Evolutionary conservation across 495 filamentous ascomycete species (phyloP), one percentile per base, ranked within the genome.

Genomic region (Oidiodendron maius): DNA sequence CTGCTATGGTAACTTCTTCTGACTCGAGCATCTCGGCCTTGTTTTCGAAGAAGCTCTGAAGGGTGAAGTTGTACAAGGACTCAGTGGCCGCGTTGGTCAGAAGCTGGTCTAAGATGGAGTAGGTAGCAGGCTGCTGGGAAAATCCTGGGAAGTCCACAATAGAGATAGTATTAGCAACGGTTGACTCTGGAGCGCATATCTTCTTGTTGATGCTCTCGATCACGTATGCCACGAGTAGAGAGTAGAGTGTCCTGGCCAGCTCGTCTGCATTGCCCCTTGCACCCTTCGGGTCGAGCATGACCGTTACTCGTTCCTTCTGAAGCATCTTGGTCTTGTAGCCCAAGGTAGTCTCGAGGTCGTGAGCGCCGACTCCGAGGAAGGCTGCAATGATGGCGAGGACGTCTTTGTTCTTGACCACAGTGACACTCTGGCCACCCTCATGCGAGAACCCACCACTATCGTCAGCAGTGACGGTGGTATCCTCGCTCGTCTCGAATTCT

Each of bases 111-210:
- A 98, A 74, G 1, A 81, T 78, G 3, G 88, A 95, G 6, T 86
- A 84, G 2, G 91, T 96, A 0, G 89, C 76, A 23, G 81, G 73
- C 28, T 83, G 76, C 58, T 91, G 88, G 40, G 91, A 78, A 62
- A 97, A 98, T 20, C 93, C 93, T 0, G 93, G 93, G 65, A 98
- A 98, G 62, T 98, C 93, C 54, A 97, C 80, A 34, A 98, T 84
- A 16, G 89, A 94, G 53, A 98, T 76, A 0, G 93, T 97, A 68
- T 97, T 97, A 38, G 78, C 81, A 43, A 97, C 86, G 16, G 86
- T 72, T 25, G 96, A 89, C 60, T 96, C 91, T 0, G 82, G 71
- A 4, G 91, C 89, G 61, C 90, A 97, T 17, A 91, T 78, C 56
- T 77, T 82, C 64, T 95, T 86, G 62, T 98, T 98, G 63, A 95